Base-by-base conservation (phyloP, 2,329 filamentous ascomycete genomes). In the Huntiella bhutanensis region DNA sequence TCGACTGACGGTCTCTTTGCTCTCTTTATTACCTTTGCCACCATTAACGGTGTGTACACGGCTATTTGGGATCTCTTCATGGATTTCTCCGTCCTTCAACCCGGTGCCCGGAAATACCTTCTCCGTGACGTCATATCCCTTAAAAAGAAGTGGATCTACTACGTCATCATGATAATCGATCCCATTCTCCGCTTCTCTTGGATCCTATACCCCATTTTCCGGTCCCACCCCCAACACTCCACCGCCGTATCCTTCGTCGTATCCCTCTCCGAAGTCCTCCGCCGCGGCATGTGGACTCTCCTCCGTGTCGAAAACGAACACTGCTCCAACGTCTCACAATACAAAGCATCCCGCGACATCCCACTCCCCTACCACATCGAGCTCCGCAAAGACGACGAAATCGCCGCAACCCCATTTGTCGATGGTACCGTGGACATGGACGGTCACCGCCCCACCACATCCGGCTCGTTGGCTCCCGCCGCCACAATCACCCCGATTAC, bases 221-320 rank as follows among this genome's bases (percentile, higher is more conserved):
- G 79, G 1, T 65, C 80, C 51, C 71, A 93, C 55, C 62, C 79
- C 0, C 86, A 95, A 56, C 87, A 96, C 59, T 88, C 81, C 1
- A 82, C 82, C 3, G 59, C 86, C 2, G 72, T 86, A 4, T 86
- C 83, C 1, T 96, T 96, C 60, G 54, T 82, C 28, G 75, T 95
- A 12, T 71, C 74, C 1, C 64, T 95, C 3, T 74, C 79, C 6
- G 91, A 98, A 59, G 75, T 93, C 16, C 69, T 74, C n/a, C 76
- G 91, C 32, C 69, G 91, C 58, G 87, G 85, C 51, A 75, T 95
- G 57, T 98, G 91, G 91, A 79, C 81, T 0, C 67, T 96, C 3
- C 82, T 98, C 59, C 83, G 91, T 36, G 87, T 98, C 19, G 91
- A 98, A 61, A 98, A 98, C 60, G 91, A 98, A 56, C 91, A 98